Conservation (phyloP, 2,329 filamentous ascomycete genomes). For the Plectosphaerella sp. region DNA sequence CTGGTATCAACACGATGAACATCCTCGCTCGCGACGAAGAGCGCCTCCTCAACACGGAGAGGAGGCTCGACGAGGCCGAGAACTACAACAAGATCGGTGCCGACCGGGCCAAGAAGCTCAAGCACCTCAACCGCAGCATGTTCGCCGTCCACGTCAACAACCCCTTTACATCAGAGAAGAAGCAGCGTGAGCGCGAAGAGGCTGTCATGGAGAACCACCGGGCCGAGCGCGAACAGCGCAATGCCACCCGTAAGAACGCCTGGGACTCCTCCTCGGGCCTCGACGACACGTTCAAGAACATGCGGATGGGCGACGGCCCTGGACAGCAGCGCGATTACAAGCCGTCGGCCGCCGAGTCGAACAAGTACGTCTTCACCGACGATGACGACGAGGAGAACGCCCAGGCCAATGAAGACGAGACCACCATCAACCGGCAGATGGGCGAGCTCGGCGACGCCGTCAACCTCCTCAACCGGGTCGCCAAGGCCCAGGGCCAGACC, state of each 20-base stretch:
- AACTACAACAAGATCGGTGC: constrained; percentile 73
- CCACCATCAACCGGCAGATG: constrained; percentile 52
- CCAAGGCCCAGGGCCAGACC: constrained; percentile 69
- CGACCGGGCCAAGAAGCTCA: constrained; percentile 77
- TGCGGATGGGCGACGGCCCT: constrained; percentile 22
- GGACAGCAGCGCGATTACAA: constrained; percentile 25
- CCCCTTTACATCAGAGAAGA: constrained; percentile 68
- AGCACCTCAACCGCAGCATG: constrained; percentile 85
- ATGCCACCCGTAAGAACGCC: constrained; percentile 52
- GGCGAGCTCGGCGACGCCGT: constrained; percentile 69
- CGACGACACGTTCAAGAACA: constrained; percentile 43
- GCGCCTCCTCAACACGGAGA: constrained; percentile 75
- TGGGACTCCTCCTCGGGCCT: constrained; percentile 48
- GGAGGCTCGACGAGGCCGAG: constrained; percentile 74
- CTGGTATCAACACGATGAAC: constrained; percentile 66
- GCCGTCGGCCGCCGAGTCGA: constrained; percentile 3
- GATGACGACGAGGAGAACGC: constrained; percentile 60
- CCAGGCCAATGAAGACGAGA: constrained; percentile 40
- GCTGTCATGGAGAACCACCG: constrained; percentile 66
- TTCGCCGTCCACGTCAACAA: constrained; percentile 78
- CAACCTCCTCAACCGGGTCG: constrained; percentile 67
- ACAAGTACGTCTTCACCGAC: constrained; percentile 75
- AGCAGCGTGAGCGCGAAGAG: constrained; percentile 61
- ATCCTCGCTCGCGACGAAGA: constrained; percentile 76
- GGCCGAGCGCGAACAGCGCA: constrained; percentile 60